phyloP scores from a whole-genome alignment of 805 yeast species.

The Kluyveromyces nonfermentans region DNA sequence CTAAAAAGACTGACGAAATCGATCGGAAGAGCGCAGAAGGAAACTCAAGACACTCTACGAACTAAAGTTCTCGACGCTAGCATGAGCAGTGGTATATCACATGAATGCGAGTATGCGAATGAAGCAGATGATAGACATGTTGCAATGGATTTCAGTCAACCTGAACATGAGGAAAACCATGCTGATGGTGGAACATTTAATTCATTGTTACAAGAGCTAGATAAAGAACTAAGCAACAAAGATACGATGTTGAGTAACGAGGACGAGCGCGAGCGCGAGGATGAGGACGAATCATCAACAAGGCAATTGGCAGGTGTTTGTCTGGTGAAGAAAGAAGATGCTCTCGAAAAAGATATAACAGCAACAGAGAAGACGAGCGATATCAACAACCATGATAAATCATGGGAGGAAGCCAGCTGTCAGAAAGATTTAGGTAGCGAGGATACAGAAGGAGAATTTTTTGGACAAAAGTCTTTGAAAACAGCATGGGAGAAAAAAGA shows the following conservation, averaged over 20 bases:
- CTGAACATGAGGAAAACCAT: background rate
- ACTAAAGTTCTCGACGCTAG: background rate
- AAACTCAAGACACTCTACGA: too few relatives aligned
- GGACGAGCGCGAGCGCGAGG: too few relatives aligned
- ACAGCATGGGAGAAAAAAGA: conserved; percentile 2
- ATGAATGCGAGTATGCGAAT: background rate
- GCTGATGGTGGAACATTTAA: background rate
- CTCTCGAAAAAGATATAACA: too few relatives aligned
- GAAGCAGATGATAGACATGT: background rate
- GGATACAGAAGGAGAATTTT: background rate
- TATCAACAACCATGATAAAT: background rate
- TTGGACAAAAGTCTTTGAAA: background rate
- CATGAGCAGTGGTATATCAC: background rate
- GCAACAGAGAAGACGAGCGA: too few relatives aligned
- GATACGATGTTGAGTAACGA: background rate
- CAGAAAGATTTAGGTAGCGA: background rate
- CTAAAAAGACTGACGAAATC: too few relatives aligned
- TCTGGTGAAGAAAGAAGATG: background rate
- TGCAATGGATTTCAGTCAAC: background rate
- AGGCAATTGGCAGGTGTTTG: background rate
- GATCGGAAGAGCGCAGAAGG: too few relatives aligned
- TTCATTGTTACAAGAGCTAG: background rate
- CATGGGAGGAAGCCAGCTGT: background rate
- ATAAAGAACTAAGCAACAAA: background rate
- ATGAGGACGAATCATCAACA: background rate